Percentiles rank a stretch among this genome's conserved stretches.
Conservation (phyloP, 495 filamentous ascomycete genomes). For the Lasiosphaeriaceae sp. region DNA sequence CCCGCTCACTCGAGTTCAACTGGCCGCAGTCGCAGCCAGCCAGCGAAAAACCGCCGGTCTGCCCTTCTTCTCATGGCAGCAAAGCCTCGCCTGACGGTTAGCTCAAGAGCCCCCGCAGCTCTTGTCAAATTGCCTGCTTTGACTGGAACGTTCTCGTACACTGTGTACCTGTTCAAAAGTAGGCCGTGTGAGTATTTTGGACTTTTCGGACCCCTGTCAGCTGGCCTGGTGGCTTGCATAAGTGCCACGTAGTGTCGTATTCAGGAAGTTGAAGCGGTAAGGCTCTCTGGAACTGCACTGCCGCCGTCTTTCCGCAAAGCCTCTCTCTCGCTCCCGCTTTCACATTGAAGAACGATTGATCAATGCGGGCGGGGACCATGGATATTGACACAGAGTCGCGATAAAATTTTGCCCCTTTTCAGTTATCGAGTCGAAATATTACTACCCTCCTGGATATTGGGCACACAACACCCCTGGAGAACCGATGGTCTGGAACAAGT, state of each 20-base stretch:
- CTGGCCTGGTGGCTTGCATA: constrained; percentile 3
- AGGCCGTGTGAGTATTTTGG: constrained; percentile 3
- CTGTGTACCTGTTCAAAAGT: constrained; percentile 5
- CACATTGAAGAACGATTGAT: background rate
- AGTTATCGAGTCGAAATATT: no score
- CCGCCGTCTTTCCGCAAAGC: background rate
- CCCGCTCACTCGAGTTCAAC: background rate
- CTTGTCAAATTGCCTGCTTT: background rate
- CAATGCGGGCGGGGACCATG: no score
- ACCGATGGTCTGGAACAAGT: no score
- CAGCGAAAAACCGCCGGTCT: background rate
- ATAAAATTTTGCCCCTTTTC: no score
- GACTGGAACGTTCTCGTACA: background rate
- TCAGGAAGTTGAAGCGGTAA: background rate
- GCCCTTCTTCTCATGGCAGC: background rate
- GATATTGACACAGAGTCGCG: no score
- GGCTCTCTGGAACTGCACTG: background rate
- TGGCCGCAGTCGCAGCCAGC: background rate
- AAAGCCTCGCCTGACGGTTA: background rate
- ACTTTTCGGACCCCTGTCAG: background rate
- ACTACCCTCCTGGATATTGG: no score
- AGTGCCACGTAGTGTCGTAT: background rate
- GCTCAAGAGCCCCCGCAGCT: background rate
- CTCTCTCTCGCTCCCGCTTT: background rate
- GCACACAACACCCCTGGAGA: no score